Percentiles rank a stretch among this genome's conserved stretches.
Evolutionary conservation across 2,329 filamentous ascomycete species (phyloP).

Genomic region (Fusarium tupiense): DNA sequence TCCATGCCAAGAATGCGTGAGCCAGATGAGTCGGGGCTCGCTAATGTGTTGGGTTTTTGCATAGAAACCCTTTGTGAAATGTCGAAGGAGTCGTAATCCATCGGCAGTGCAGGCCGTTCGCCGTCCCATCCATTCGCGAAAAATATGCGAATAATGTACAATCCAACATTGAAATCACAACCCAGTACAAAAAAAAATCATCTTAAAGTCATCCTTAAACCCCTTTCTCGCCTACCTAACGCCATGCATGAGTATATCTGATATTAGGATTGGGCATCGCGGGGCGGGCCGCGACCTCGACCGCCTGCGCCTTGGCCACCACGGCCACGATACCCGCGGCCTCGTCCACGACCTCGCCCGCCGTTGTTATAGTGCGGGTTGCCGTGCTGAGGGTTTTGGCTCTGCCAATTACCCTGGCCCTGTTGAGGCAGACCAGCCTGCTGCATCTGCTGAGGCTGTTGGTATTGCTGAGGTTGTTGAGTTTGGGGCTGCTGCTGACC

Average conservation of each 20-base stretch:
- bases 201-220: conserved; percentile 40
- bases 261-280: conserved; percentile 49
- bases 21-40: conserved; percentile 33
- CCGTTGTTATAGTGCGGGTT: conserved; percentile 47
- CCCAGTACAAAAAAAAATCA: conserved; percentile 44
- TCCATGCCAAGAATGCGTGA: conserved; percentile 24
- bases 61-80: conserved; percentile 27
- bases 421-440: conserved; percentile 47
- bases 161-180: conserved; percentile 51
- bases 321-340: conserved; percentile 53
- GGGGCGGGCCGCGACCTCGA: conserved; percentile 50
- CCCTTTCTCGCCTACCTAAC: conserved; percentile 40
- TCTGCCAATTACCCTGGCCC: conserved; percentile 55
- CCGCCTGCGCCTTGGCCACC: conserved; percentile 48
- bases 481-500: conserved; percentile 45
- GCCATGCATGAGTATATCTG: conserved; percentile 41
- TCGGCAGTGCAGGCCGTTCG: conserved; percentile 48
- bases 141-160: conserved; percentile 55
- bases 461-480: conserved; percentile 43
- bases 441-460: conserved; percentile 44
- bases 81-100: conserved; percentile 42
- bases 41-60: conserved; percentile 18
- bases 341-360: conserved; percentile 51
- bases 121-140: conserved; percentile 51
- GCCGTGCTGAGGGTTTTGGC: conserved; percentile 49